Percentiles rank a stretch among this genome's conserved stretches.
phyloP scores from a whole-genome alignment of 1,284 basidiomycete genomes.

The Ganoderma lucidum region DNA sequence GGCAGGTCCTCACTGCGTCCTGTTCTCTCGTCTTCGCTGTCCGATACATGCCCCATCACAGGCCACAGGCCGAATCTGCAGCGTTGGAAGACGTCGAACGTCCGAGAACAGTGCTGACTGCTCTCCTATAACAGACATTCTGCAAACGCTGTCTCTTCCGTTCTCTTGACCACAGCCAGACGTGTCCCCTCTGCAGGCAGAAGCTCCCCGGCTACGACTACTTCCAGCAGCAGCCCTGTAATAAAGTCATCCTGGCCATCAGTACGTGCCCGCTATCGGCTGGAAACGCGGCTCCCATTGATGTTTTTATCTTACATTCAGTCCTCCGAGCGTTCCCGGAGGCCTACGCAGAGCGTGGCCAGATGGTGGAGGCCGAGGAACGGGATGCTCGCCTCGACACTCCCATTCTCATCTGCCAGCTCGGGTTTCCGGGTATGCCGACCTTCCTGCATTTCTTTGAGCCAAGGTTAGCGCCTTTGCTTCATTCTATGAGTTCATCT shows the following conservation, averaged over 20 bases:
- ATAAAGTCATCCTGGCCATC: slow-evolving; percentile 73
- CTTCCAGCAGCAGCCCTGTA: slow-evolving; percentile 81
- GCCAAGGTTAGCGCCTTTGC: slow-evolving; percentile 58
- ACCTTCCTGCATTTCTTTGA: slow-evolving; percentile 94
- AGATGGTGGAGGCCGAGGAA: slow-evolving; percentile 76
- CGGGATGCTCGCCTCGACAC: slow-evolving; percentile 83
- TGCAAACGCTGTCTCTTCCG: slow-evolving; percentile 90
- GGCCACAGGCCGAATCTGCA: background rate
- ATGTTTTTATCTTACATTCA: slow-evolving; percentile 37
- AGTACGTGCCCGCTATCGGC: slow-evolving; percentile 54
- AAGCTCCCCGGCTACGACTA: slow-evolving; percentile 80
- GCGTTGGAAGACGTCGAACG: background rate
- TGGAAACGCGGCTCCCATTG: background rate
- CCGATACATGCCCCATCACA: background rate
- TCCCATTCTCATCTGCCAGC: slow-evolving; percentile 90
- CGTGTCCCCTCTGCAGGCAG: slow-evolving; percentile 89
- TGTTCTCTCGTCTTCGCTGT: background rate
- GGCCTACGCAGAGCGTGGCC: slow-evolving; percentile 61
- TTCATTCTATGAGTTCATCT: slow-evolving; percentile 1
- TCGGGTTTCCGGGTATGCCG: slow-evolving; percentile 91
- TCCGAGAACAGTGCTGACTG: slow-evolving; percentile 12
- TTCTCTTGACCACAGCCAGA: slow-evolving; percentile 83
- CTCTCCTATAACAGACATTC: slow-evolving; percentile 70
- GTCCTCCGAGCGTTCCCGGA: slow-evolving; percentile 72
- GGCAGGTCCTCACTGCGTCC: background rate